Evolutionary conservation across 225 moss, liverwort and hornwort species (phyloP), one percentile per base, ranked within the genome.

Genomic region (Sphagnum tenellum): DNA sequence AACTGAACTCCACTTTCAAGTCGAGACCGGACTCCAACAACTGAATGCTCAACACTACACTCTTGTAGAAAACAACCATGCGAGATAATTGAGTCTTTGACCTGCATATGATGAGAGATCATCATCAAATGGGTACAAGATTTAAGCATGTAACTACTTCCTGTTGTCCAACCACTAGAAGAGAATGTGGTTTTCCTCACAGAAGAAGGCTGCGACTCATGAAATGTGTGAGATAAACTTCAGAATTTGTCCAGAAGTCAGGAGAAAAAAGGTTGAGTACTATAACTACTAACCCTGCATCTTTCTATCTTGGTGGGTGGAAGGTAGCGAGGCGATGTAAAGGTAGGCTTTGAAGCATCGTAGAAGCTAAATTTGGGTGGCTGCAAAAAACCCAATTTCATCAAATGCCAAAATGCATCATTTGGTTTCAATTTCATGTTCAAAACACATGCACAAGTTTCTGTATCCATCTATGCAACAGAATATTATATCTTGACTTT

Each of bases 231-330:
- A 29, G 29, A 29, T 29, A 29, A 29, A 29, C 29, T 29, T 29
- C 29, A 29, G 29, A 29, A 29, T 29, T 29, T 29, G 29, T 29
- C 0, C 29, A 29, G n/a, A n/a, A n/a, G 29, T 29, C 29, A 29
- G 29, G 29, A 29, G 29, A 29, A 29, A 29, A 1, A 29, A 29
- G 1, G 29, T 29, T 29, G 29, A 29, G 29, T 29, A 29, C 29
- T 29, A 29, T 29, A 29, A 29, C 29, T 47, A 7, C 50, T 64
- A 68, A 88, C 82, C 67, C 85, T 78, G 80, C 85, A 82, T 58
- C 82, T 64, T 60, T 85, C 85, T 63, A 82, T 74, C 79, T 80
- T 88, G 11, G 80, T 81, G 13, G 88, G 88, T 45, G 88, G 88
- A 59, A 88, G 72, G 62, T 85, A 76, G n/a, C 86, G 77, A 9